phyloP scores from a whole-genome alignment of 140 eudicot species.

The Erigeron philadelphicus region DNA sequence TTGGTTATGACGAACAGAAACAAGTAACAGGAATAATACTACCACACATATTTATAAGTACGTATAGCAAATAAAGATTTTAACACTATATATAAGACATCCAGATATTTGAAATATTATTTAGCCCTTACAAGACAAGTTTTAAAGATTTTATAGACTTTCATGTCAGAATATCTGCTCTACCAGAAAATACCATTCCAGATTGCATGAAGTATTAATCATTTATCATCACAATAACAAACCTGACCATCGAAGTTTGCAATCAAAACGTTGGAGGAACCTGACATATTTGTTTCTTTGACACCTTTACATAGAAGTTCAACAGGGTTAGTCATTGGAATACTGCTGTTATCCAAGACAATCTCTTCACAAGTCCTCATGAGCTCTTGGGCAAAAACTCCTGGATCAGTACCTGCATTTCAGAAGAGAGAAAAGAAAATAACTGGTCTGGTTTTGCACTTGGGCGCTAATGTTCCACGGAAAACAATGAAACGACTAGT shows the following conservation, averaged over 20 bases:
- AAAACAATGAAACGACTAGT: too few species aligned
- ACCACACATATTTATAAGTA: neutral
- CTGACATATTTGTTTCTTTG: conserved; percentile 50
- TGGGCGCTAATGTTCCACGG: neutral
- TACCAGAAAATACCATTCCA: neutral
- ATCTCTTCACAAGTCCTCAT: conserved; percentile 58
- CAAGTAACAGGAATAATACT: neutral
- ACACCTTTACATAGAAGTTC: conserved; percentile 62
- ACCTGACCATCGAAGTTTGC: conserved; percentile 81
- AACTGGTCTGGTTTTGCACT: conserved; percentile 12
- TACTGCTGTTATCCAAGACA: conserved; percentile 31
- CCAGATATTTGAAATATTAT: neutral
- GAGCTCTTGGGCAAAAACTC: conserved; percentile 65
- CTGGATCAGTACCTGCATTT: conserved; percentile 57
- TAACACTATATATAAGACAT: neutral
- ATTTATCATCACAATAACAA: conserved; percentile 12
- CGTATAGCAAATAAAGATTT: neutral
- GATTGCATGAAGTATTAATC: neutral
- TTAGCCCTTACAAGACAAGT: neutral
- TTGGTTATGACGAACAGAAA: too few species aligned
- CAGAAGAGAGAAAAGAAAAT: neutral
- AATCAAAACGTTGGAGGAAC: conserved; percentile 64
- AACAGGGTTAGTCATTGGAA: conserved; percentile 34
- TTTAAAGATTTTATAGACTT: neutral
- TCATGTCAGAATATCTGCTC: conserved; percentile 8